These are phyloP conservation scores for Platanus orientalis DNA, from an alignment of 164 flowering plant genomes.

Conservation along the genomic window DNA sequence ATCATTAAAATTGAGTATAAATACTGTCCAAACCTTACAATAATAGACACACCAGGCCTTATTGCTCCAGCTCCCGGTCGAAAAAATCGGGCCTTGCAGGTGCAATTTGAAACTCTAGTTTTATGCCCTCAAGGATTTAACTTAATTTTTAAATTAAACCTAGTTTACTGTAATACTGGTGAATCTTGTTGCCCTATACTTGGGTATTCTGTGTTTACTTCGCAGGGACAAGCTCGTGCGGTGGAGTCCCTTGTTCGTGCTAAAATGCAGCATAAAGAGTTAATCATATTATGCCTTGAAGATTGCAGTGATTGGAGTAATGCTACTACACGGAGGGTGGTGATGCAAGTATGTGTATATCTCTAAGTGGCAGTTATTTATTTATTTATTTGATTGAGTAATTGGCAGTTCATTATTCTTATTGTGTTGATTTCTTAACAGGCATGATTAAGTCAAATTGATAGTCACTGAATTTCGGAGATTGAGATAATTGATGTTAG, in stretches of 20 bases:
- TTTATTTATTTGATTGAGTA: no score
- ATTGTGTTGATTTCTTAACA: neutral
- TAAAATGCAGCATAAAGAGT: conserved; percentile 95
- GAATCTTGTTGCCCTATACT: neutral
- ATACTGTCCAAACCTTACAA: conserved; percentile 89
- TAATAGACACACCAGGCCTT: conserved; percentile 96
- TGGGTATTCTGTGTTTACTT: conserved; percentile 7
- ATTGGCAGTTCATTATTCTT: neutral
- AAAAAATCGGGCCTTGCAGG: conserved; percentile 77
- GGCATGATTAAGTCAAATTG: neutral
- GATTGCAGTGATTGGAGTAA: conserved; percentile 99
- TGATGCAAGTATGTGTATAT: conserved; percentile 71
- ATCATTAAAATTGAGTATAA: conserved; percentile 75
- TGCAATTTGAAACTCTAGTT: conserved; percentile 5
- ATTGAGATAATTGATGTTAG: neutral
- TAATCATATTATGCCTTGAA: conserved; percentile 94
- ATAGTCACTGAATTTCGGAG: neutral
- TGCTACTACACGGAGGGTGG: conserved; percentile 91
- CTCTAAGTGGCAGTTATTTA: no score
- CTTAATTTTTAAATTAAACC: no score
- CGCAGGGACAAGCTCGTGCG: conserved; percentile 83
- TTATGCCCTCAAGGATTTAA: neutral
- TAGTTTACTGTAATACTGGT: neutral
- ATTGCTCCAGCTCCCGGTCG: conserved; percentile 96
- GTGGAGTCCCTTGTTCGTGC: conserved; percentile 91